Conservation (phyloP, 805 yeast species). For the Ogataea angusta region DNA sequence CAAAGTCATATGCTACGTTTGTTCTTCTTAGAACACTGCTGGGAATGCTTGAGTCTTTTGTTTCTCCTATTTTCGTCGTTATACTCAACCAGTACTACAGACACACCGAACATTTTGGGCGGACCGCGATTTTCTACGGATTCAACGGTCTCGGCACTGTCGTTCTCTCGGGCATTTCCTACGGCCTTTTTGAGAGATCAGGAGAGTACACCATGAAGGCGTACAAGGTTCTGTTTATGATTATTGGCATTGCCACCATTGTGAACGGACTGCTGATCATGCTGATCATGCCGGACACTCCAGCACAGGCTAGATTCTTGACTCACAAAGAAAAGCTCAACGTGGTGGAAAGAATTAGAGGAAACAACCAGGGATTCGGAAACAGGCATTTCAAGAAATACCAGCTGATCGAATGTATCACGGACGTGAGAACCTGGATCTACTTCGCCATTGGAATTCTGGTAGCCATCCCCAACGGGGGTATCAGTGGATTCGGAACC, state of each 20-base stretch:
- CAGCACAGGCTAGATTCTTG: slow-evolving; percentile 42
- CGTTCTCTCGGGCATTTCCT: slow-evolving; percentile 39
- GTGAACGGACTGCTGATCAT: slow-evolving; percentile 31
- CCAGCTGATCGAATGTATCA: slow-evolving; percentile 21
- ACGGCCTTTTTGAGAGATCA: slow-evolving; percentile 28
- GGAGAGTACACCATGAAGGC: slow-evolving; percentile 33
- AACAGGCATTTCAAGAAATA: slow-evolving; percentile 21
- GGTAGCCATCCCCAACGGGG: slow-evolving; percentile 31
- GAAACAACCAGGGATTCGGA: slow-evolving; percentile 24
- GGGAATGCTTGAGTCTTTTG: slow-evolving; percentile 49
- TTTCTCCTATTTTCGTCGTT: slow-evolving; percentile 55
- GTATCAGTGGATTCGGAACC: slow-evolving; percentile 46
- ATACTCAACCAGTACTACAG: slow-evolving; percentile 53
- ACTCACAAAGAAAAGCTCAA: slow-evolving; percentile 33
- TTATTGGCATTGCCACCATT: slow-evolving; percentile 52
- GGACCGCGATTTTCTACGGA: slow-evolving; percentile 43
- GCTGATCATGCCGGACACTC: slow-evolving; percentile 49
- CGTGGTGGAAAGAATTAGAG: slow-evolving; percentile 31
- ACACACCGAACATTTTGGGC: slow-evolving; percentile 39
- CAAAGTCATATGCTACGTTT: slow-evolving; percentile 41
- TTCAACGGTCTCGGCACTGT: slow-evolving; percentile 40
- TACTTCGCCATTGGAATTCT: slow-evolving; percentile 34
- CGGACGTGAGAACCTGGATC: slow-evolving; percentile 41
- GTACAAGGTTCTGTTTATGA: slow-evolving; percentile 53
- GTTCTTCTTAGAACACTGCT: slow-evolving; percentile 43